A percentile compares a stretch with the other conserved stretches of the same genome.
Evolutionary conservation across 257 asterid genomes (phyloP).

Genomic region (Gentiana macrophylla): DNA sequence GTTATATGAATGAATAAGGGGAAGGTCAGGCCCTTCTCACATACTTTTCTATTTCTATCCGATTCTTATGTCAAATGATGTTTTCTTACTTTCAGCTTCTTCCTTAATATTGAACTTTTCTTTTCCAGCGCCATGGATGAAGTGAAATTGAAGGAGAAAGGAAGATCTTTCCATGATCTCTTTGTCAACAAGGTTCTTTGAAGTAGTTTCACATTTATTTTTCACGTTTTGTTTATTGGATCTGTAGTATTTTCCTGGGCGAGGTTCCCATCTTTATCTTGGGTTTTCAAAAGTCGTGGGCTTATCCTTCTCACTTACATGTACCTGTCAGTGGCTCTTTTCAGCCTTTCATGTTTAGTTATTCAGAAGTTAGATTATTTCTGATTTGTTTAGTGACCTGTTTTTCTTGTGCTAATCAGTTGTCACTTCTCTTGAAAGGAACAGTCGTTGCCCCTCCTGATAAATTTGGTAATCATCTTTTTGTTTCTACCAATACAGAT

Average conservation of each 20-base stretch:
- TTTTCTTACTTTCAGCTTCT: neutral
- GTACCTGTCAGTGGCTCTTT: neutral
- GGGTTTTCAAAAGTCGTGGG: neutral
- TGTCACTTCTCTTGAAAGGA: constrained; percentile 92
- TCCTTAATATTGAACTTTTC: constrained; percentile 1
- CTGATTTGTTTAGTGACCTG: constrained; percentile 15
- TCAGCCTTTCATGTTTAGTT: constrained; percentile 1
- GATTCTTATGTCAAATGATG: neutral
- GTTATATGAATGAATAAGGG: neutral
- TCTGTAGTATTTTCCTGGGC: neutral
- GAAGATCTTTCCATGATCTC: constrained; percentile 75
- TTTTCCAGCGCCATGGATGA: constrained; percentile 76
- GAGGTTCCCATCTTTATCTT: neutral
- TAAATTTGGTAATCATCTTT: constrained; percentile 62
- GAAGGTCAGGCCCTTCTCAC: neutral
- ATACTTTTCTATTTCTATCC: neutral
- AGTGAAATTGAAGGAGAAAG: constrained; percentile 91
- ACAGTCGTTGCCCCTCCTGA: constrained; percentile 97
- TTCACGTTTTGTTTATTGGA: too few relatives aligned
- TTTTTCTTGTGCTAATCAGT: constrained; percentile 37
- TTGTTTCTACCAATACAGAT: neutral
- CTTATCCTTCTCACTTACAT: neutral
- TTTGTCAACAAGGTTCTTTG: constrained; percentile 77
- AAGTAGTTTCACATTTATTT: neutral
- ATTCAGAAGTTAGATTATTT: neutral